Evolutionary conservation across 139 green algal genomes (phyloP), one percentile per base, ranked within the genome.

Genomic region (Chlorokybus atmophyticus): DNA sequence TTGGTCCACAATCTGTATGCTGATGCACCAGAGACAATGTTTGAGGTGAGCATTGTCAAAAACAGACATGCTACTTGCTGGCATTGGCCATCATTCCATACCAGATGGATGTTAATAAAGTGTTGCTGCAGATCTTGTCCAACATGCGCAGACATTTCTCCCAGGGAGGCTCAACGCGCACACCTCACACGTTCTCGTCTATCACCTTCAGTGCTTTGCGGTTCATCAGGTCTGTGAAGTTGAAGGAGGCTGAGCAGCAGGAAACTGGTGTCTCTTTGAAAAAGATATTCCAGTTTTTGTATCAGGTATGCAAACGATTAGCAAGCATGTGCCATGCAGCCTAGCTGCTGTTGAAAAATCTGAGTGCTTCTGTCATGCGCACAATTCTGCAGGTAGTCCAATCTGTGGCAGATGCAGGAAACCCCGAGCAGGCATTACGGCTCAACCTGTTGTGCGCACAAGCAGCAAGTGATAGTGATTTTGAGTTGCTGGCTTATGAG

Each of bases 401-500:
- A 40, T 30, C 21, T 21, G 28, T 67, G 7, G 52, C 52, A n/a
- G 27, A 29, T 27, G 54, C 66, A 5, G 24, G 24, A 17, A 53
- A 52, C 5, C 54, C 59, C 3, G 59, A 67, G 64, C 57, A 78
- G 55, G 88, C 86, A 14, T 54, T 94, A 55, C 67, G 81, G 41
- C 60, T 93, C 23, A 80, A 93, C 63, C 73, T 95, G 30, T 71
- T 76, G 25, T 77, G 64, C 32, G 87, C 68, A 0, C 62, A 70
- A 56, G 62, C 61, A 14, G 63, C 63, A 10, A 60, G 63, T 39
- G 57, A 62, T 10, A 67, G 63, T 40, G 57, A 23, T 2, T 29
- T 88, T 59, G 87, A 95, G 67, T 30, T 82, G 60, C 78, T 90
- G 26, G 74, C 84, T 10, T 97, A 95, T 51, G 85, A 93, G 44